A percentile compares a stretch with the other conserved stretches of the same genome.
Evolutionary conservation across 177 flowering plant species (phyloP).

Genomic region (Vitis hybrid): DNA sequence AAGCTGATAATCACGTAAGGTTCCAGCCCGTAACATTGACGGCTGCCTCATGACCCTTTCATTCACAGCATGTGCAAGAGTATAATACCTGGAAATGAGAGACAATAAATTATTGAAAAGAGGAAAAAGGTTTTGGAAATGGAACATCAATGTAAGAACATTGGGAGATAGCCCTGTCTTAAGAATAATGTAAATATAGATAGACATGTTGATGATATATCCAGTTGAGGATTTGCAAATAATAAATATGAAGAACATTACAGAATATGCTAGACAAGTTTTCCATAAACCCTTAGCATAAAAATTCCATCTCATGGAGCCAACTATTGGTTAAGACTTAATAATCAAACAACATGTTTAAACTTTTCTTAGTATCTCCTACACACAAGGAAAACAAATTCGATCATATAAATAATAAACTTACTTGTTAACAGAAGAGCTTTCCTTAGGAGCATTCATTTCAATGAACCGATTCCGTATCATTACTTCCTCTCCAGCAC

Average conservation of each 20-base stretch:
- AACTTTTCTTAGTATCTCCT: neutral
- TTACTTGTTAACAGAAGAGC: conserved; percentile 85
- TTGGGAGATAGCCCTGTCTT: neutral
- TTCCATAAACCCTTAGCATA: neutral
- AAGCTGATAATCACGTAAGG: conserved; percentile 95
- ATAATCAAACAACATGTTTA: neutral
- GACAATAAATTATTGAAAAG: neutral
- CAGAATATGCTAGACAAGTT: neutral
- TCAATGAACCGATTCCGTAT: conserved; percentile 91
- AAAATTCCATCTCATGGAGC: too few species aligned
- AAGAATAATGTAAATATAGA: neutral
- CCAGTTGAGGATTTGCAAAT: neutral
- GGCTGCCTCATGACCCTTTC: conserved; percentile 90
- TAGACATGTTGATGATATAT: neutral
- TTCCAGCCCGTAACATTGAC: conserved; percentile 89
- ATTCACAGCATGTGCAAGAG: conserved; percentile 96
- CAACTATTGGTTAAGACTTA: too few species aligned
- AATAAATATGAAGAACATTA: neutral
- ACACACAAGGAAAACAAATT: neutral
- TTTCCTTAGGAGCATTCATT: conserved; percentile 96
- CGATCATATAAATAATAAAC: conserved; percentile 9
- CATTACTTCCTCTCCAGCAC: conserved; percentile 97
- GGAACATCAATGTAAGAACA: neutral
- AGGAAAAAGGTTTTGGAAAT: neutral
- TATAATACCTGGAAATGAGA: conserved; percentile 69